These are phyloP conservation scores for Debaryomycetaceae sp. DNA, from an alignment of 1,139 yeast species.

Conservation along the genomic window DNA sequence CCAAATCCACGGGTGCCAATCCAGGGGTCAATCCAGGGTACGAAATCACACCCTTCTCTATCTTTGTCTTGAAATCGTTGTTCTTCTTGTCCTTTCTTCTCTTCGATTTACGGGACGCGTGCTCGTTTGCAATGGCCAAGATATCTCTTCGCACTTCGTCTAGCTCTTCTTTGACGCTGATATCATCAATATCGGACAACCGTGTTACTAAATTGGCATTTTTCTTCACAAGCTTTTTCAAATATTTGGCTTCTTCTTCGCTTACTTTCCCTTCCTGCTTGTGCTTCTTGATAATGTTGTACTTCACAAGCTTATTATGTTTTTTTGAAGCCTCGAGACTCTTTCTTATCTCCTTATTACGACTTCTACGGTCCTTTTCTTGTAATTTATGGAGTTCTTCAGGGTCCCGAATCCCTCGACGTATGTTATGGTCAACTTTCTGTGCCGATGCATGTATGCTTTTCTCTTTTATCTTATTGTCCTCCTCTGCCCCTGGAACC, in stretches of 20 bases:
- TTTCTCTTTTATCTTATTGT: slow-evolving; percentile 5
- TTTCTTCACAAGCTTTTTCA: slow-evolving; percentile 46
- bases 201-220: slow-evolving; percentile 48
- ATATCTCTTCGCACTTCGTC: slow-evolving; percentile 40
- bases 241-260: slow-evolving; percentile 44
- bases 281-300: slow-evolving; percentile 47
- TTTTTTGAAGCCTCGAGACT: slow-evolving; percentile 33
- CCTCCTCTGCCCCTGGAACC: slow-evolving; percentile 31
- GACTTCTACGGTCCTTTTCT: slow-evolving; percentile 29
- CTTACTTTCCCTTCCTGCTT: slow-evolving; percentile 33
- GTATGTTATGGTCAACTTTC: slow-evolving; percentile 19
- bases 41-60: slow-evolving; percentile 40
- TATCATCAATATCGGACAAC: slow-evolving; percentile 43
- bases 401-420: slow-evolving; percentile 24
- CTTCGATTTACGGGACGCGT: slow-evolving; percentile 16
- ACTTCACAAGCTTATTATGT: slow-evolving; percentile 49
- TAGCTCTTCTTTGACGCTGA: slow-evolving; percentile 43
- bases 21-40: slow-evolving; percentile 87
- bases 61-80: slow-evolving; percentile 40
- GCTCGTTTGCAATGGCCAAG: slow-evolving; percentile 24
- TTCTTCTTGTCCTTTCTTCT: slow-evolving; percentile 23
- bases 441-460: slow-evolving; percentile 18
- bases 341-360: slow-evolving; percentile 33
- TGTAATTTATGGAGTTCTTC: slow-evolving; percentile 29
- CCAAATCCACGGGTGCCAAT: slow-evolving; percentile 78